phyloP scores from a whole-genome alignment of 306 rosid species.

The Cucurbita pepo region DNA sequence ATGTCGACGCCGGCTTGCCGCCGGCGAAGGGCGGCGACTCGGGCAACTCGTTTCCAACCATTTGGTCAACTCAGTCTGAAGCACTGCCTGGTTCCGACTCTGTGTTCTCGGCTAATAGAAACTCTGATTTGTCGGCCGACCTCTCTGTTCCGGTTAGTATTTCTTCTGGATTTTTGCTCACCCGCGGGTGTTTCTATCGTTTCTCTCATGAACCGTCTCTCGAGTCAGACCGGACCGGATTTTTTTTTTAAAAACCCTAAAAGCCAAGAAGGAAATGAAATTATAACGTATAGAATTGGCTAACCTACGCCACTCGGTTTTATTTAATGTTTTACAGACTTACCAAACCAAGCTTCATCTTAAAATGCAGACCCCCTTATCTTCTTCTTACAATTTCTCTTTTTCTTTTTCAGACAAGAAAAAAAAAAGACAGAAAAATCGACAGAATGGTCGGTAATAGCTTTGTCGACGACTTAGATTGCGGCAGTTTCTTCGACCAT shows the following conservation, averaged over 20 bases:
- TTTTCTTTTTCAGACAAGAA: no score
- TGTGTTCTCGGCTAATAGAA: conserved; percentile 46
- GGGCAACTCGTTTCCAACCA: conserved; percentile 34
- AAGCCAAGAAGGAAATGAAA: no score
- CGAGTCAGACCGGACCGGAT: neutral
- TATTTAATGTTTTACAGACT: no score
- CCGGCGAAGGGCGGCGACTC: conserved; percentile 14
- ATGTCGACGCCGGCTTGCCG: conserved; percentile 31
- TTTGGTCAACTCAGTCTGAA: conserved; percentile 43
- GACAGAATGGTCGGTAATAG: conserved; percentile 54
- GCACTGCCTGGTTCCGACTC: conserved; percentile 44
- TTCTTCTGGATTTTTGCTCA: neutral
- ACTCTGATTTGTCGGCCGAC: conserved; percentile 82
- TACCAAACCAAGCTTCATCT: no score
- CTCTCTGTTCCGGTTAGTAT: conserved; percentile 85
- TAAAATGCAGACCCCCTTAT: no score
- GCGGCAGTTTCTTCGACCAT: conserved; percentile 89
- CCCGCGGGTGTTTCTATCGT: neutral
- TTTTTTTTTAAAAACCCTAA: no score
- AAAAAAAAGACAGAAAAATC: conserved; percentile 1
- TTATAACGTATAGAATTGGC: no score
- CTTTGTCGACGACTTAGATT: conserved; percentile 76
- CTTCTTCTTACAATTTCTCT: no score
- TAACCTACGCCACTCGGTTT: no score
- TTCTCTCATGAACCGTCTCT: neutral